A percentile compares a stretch with the other conserved stretches of the same genome.
Conservation (phyloP, 2,329 filamentous ascomycete genomes). For the Colletotrichum liaoningense region DNA sequence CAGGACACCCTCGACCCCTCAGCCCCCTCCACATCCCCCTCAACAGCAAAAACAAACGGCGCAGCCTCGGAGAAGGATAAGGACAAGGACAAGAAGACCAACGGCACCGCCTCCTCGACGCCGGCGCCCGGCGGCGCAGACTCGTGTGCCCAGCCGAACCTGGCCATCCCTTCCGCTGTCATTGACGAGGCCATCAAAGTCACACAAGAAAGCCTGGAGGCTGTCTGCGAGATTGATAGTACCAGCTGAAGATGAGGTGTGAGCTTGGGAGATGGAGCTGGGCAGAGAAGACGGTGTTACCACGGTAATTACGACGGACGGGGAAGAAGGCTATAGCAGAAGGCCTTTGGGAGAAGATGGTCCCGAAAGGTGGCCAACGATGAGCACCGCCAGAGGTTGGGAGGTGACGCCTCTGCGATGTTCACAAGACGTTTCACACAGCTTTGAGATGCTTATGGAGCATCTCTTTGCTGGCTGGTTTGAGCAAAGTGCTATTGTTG, state of each 20-base stretch:
- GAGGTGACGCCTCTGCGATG: not conserved
- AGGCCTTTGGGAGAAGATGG: not conserved
- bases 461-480: not conserved
- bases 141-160: constrained; percentile 45
- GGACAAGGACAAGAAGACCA: constrained; percentile 30
- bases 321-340: not conserved
- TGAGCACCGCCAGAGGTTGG: not conserved
- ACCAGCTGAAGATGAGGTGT: not conserved
- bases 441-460: not conserved
- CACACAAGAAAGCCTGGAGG: constrained; percentile 68
- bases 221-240: constrained; percentile 54
- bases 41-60: constrained; percentile 43
- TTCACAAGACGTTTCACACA: not conserved
- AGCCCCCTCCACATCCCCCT: constrained; percentile 41
- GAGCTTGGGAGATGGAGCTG: not conserved
- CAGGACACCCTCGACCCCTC: constrained; percentile 56
- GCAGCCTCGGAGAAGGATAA: constrained; percentile 6
- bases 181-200: constrained; percentile 71
- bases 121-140: constrained; percentile 21
- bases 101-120: constrained; percentile 24
- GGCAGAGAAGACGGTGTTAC: not conserved
- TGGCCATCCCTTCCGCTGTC: constrained; percentile 70
- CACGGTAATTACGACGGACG: too few relatives aligned
- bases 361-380: not conserved
- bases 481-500: not conserved